These are phyloP conservation scores for Pelargonium myrrhifolium DNA, from an alignment of 441 rosid genomes.

Conservation along the genomic window DNA sequence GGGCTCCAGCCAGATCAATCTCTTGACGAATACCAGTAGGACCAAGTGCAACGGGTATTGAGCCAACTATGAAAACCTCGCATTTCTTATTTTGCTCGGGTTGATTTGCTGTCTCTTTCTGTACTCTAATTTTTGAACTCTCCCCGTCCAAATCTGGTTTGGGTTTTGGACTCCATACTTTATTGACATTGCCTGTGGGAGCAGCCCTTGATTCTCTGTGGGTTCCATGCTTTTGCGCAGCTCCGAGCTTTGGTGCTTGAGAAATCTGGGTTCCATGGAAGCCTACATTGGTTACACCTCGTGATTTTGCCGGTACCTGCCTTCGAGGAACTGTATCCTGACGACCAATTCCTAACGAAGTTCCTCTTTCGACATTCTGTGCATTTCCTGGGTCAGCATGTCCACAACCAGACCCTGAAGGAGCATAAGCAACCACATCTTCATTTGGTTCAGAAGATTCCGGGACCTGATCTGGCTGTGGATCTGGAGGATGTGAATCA, in stretches of 20 bases:
- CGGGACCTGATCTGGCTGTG: too few relatives aligned
- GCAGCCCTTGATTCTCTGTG: constrained; percentile 33
- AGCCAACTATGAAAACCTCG: constrained; percentile 66
- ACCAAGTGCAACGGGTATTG: constrained; percentile 61
- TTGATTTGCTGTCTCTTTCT: constrained; percentile 40
- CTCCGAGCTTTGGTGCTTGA: constrained; percentile 36
- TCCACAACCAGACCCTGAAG: constrained; percentile 26
- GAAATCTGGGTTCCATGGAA: constrained; percentile 35
- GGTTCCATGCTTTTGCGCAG: constrained; percentile 48
- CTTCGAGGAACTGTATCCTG: constrained; percentile 29
- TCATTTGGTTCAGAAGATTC: neutral
- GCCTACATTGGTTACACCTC: constrained; percentile 33
- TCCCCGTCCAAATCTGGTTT: constrained; percentile 39
- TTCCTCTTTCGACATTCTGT: constrained; percentile 31
- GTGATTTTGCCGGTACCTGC: constrained; percentile 39
- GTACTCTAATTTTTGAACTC: constrained; percentile 26
- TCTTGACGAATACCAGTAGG: constrained; percentile 30
- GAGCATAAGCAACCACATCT: neutral
- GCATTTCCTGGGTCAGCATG: constrained; percentile 26
- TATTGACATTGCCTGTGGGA: constrained; percentile 34
- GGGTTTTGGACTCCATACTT: constrained; percentile 71
- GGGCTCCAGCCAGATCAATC: constrained; percentile 29
- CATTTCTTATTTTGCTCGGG: constrained; percentile 36
- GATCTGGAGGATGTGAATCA: neutral
- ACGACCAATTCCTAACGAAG: constrained; percentile 30